phyloP scores from a whole-genome alignment of 768 basidiomycete genomes.

The Termitomyces sp. region DNA sequence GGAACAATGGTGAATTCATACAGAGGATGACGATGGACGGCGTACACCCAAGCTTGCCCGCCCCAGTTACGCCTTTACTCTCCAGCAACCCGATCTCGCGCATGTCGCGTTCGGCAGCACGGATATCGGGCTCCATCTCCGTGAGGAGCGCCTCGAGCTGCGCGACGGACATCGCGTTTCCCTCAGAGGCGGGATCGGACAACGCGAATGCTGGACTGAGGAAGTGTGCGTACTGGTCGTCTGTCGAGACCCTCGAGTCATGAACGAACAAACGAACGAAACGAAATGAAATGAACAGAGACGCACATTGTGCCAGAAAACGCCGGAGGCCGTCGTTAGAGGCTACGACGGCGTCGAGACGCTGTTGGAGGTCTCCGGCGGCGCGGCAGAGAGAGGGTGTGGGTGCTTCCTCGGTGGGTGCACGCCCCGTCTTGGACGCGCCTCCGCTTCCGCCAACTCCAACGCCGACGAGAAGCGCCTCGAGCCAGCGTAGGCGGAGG shows the following conservation, averaged over 20 bases:
- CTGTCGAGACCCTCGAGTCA: conserved; percentile 29
- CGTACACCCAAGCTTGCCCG: conserved; percentile 64
- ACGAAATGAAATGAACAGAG: no score
- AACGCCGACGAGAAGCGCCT: conserved; percentile 68
- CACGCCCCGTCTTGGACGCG: conserved; percentile 15
- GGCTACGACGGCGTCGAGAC: conserved; percentile 52
- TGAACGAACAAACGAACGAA: neutral
- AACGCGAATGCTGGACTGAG: conserved; percentile 74
- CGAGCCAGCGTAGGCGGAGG: conserved; percentile 73
- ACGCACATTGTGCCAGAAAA: conserved; percentile 71
- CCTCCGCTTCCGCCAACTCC: neutral
- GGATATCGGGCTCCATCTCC: conserved; percentile 83
- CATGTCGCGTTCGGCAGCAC: conserved; percentile 77
- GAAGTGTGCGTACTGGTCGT: conserved; percentile 70
- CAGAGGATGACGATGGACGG: neutral
- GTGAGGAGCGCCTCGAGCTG: conserved; percentile 66
- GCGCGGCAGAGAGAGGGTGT: conserved; percentile 50
- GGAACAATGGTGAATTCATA: conserved; percentile 12
- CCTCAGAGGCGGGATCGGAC: conserved; percentile 42
- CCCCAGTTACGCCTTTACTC: conserved; percentile 62
- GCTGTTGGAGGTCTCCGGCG: conserved; percentile 55
- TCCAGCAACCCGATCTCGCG: conserved; percentile 69
- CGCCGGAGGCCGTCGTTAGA: conserved; percentile 65
- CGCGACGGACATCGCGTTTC: conserved; percentile 49
- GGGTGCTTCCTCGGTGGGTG: conserved; percentile 31